Evolutionary conservation across 805 yeast genomes (phyloP), one percentile per base, ranked within the genome.

Genomic region (Zygoascus ofunaensis): DNA sequence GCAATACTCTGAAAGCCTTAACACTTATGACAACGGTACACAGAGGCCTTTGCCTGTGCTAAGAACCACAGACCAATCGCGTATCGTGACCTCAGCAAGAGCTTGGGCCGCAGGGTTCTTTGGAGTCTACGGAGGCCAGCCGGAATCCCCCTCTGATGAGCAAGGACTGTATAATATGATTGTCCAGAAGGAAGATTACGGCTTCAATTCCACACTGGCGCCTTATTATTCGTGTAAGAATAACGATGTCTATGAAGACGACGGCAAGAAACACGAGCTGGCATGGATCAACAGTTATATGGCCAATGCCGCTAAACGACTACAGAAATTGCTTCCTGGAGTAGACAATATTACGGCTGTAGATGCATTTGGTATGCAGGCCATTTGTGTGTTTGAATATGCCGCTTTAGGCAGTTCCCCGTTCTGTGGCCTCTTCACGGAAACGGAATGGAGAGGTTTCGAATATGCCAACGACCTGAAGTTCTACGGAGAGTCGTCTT

Each of bases 351-450:
- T 83, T 43, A 71, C 79, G 2, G 56, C 67, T 2, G 55, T 59
- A 32, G 90, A 85, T 54, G 73, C 79, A 21, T 62, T 59, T 36
- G 62, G 60, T 20, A 55, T 84, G 50, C 78, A 81, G 54, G 66
- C 70, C 10, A 71, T 78, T 63, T 84, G 94, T 63, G 87, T 85
- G 2, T 85, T 71, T 58, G 94, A 85, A 62, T 63, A 82, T 37
- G 83, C 82, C 45, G 82, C 77, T 7, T 70, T 69, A 45, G 94
- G 92, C 7, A 59, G 63, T 44, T 81, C 92, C 14, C 70, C 72
- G 28, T 76, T 83, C 50, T 84, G 94, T 62, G 70, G 71, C 33
- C 68, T 81, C 26, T 78, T 85, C 63, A 80, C 86, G 35, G 71
- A 71, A 52, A 78, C 78, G 20, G 90, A 84, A 49, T 79, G 77